These are phyloP conservation scores for Coemansia sp. DNA, from an alignment of 192 early-diverging fungal genomes.

Conservation along the genomic window DNA sequence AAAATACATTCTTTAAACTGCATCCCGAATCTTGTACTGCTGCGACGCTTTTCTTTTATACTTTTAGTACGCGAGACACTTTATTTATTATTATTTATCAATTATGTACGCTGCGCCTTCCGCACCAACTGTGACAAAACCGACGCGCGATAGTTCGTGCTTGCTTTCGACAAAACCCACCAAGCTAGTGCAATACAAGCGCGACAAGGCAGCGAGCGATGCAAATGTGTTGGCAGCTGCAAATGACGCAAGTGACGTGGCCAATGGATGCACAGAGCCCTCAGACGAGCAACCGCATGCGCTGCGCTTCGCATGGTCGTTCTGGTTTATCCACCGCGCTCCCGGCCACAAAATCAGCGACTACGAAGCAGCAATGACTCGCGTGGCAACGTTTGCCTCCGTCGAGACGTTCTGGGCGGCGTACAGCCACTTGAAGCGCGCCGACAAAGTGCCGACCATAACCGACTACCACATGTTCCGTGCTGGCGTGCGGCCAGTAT, in stretches of 20 bases:
- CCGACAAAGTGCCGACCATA: conserved; percentile 80
- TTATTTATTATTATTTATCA: conserved; percentile 1
- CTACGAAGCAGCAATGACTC: conserved; percentile 87
- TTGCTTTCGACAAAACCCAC: conserved; percentile 15
- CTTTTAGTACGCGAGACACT: not conserved
- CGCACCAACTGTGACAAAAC: conserved; percentile 23
- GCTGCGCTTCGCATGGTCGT: conserved; percentile 81
- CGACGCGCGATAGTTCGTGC: conserved; percentile 20
- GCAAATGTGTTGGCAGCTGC: not conserved
- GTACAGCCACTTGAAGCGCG: conserved; percentile 77
- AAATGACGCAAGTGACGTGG: too few relatives aligned
- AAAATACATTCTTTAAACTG: not conserved
- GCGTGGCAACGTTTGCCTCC: conserved; percentile 76
- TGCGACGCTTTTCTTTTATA: not conserved
- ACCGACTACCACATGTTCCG: conserved; percentile 94
- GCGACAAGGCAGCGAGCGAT: conserved; percentile 20
- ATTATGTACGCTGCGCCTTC: conserved; percentile 41
- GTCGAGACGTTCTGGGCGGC: conserved; percentile 79
- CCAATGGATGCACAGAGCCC: too few relatives aligned
- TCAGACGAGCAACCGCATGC: conserved; percentile 50
- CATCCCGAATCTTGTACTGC: not conserved
- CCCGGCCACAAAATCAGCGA: conserved; percentile 82
- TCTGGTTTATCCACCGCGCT: conserved; percentile 92
- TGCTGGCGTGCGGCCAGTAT: conserved; percentile 87
- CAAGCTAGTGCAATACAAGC: conserved; percentile 43